These are phyloP conservation scores for Psilocybe sp. DNA, from an alignment of 768 basidiomycete species.

Conservation along the genomic window DNA sequence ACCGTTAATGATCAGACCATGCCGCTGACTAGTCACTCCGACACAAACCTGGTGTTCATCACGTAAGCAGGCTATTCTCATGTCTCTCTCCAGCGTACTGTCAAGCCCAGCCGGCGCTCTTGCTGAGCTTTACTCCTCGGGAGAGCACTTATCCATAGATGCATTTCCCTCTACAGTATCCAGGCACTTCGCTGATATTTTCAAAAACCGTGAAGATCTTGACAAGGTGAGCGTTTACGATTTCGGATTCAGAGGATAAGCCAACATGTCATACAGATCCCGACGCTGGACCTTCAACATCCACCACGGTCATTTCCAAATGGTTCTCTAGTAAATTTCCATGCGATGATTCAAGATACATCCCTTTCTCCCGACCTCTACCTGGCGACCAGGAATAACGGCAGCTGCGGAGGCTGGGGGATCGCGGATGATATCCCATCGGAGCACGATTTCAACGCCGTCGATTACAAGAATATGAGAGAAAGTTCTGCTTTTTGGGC, in stretches of 20 bases:
- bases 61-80: conserved; percentile 31
- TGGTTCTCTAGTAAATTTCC: conserved; percentile 67
- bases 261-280: conserved; percentile 43
- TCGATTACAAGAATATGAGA: conserved; percentile 51
- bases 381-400: conserved; percentile 41
- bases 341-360: conserved; percentile 82
- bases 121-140: conserved; percentile 39
- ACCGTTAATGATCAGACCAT: conserved; percentile 4
- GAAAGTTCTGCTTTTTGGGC: conserved; percentile 72
- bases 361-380: conserved; percentile 74
- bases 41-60: conserved; percentile 10
- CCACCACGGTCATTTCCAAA: conserved; percentile 49
- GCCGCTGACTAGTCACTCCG: conserved; percentile 14
- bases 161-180: conserved; percentile 42
- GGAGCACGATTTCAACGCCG: conserved; percentile 9
- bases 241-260: conserved; percentile 1
- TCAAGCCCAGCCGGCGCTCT: conserved; percentile 47
- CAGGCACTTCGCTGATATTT: conserved; percentile 43
- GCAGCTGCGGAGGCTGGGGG: conserved; percentile 75
- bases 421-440: conserved; percentile 34
- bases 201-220: conserved; percentile 37
- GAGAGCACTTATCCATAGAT: conserved; percentile 23
- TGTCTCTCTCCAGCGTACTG: conserved; percentile 49
- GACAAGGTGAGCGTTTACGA: conserved; percentile 28
- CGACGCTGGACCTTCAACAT: conserved; percentile 42